Evolutionary conservation across 805 yeast species (phyloP), one percentile per base, ranked within the genome.

Genomic region (Metschnikowia colocasiae): DNA sequence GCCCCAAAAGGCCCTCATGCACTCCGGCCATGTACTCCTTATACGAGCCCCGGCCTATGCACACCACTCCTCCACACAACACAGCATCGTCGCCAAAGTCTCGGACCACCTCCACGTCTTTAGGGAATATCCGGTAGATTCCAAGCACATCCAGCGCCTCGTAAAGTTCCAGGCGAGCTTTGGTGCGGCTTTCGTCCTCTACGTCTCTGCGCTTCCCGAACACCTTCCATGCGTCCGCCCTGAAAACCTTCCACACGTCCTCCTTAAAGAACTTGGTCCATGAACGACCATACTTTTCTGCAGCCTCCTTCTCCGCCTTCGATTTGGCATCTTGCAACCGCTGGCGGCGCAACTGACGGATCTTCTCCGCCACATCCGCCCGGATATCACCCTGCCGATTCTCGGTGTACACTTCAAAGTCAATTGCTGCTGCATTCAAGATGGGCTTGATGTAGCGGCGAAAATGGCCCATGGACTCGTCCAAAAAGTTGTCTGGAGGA

Each of bases 1-100:
- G 98, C 0, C 99, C 99, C 39, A 94, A 67, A 61, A 94, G 75
- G 5, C 99, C 99, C 69, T 94, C 99, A 57, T 94, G 97, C 9
- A 94, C 63, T 8, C 99, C 99, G 37, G 78, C 76, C 45, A 94
- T 63, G 62, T 89, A 94, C 72, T 94, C 99, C 64, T 92, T 92
- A 64, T 80, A 94, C 0, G 97, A 92, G 48, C 99, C 99, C 63
- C 99, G 78, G 4, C 99, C 99, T 22, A 94, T 69, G 62, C 97
- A 87, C 18, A 94, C 77, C 10, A 90, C 84, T 37, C 98, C 99
- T 22, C 97, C 97, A 7, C 83, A 78, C 29, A 40, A 43, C 12
- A 62, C 61, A 2, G 80, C 76, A 27, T 73, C 72, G 2, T 54
- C 42, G 3, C 67, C 73, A 27, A 72, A 64, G 1, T 81, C 72